Evolutionary conservation across 2,329 filamentous ascomycete genomes (phyloP), one percentile per base, ranked within the genome.

Genomic region (Fusarium nematophilum): DNA sequence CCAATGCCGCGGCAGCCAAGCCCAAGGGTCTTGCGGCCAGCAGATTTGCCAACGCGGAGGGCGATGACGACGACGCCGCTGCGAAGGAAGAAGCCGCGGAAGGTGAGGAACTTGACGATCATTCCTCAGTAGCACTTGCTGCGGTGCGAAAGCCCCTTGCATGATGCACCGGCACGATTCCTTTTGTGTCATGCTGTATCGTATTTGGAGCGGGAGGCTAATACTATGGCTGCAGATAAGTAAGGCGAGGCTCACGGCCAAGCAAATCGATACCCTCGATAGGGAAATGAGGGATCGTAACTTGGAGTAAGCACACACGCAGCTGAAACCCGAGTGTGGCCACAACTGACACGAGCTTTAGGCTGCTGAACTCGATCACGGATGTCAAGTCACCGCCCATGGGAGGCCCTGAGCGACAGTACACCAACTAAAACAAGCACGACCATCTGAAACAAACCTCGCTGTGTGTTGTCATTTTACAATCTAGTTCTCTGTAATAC

Each of bases 61-160:
- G 77, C 34, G 73, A 66, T 53, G 73, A 71, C 38, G 72, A 70
- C 39, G 68, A 70, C 43, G 68, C 71, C 42, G 73, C 74, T 62
- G 69, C 72, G 38, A 65, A 75, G 64, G 73, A 75, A 51, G 71
- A 70, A 42, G 70, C 73, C 70, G 78, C 77, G 72, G 82, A 83
- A 84, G 85, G 83, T 84, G 85, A 88, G 85, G 77, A 77, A 72
- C 77, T 78, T 69, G 81, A 84, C 69, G 86, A 89, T 72, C 78
- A 85, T 79, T 86, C 85, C 75, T 88, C 86, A 72, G 79, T 81
- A 73, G 86, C 86, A 76, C 80, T 89, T 77, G 86, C 86, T 78
- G 85, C 83, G 86, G 86, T 89, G 83, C 82, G 86, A 79, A 71
- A 76, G 74, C 77, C 80, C 80, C 76, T 76, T 79, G 75, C 73